Evolutionary conservation across 2,329 filamentous ascomycete genomes (phyloP), one percentile per base, ranked within the genome.

Genomic region (Metarhizium humberi): DNA sequence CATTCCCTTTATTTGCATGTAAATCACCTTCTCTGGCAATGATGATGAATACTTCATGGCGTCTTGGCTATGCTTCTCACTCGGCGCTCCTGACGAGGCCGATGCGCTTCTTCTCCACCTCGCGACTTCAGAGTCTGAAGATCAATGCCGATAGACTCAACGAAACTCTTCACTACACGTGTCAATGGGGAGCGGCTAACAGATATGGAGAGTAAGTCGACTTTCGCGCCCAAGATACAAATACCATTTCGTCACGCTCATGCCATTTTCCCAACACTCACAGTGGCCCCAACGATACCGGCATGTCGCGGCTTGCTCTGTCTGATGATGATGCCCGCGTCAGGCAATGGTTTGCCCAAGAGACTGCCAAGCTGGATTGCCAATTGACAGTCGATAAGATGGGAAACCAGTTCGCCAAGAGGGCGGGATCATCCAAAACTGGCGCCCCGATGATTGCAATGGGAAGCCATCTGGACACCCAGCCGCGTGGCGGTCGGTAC

Each of bases 251-350:
- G 6, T 45, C n/a, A 20, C 3, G 16, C 6, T 45, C 42, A 45
- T 6, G 20, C 32, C 7, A 16, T 25, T 4, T 48, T 7, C 8
- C 25, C 10, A 20, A 48, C 45, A 18, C 20, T 43, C n/a, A 11
- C 16, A 67, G 64, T 16, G 63, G 61, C 14, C 60, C 62, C n/a
- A 69, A 60, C 13, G 82, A 91, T 57, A 88, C 85, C 3, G 90
- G 90, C 58, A 92, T 94, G 88, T 80, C 82, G 32, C 84, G 90
- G 3, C 80, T 92, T 1, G 76, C 88, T 2, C 76, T 94, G n/a
- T 85, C 86, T 3, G 83, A 92, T 63, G 75, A 83, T 11, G 90
- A 94, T 67, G 88, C 86, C 65, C 71, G 81, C 63, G 88, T 78
- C n/a, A 81, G 89, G 48, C 81, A 88, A 67, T 94, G 89, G 89